Evolutionary conservation across 805 yeast species (phyloP).

Genomic region (Ogataea siamensis): DNA sequence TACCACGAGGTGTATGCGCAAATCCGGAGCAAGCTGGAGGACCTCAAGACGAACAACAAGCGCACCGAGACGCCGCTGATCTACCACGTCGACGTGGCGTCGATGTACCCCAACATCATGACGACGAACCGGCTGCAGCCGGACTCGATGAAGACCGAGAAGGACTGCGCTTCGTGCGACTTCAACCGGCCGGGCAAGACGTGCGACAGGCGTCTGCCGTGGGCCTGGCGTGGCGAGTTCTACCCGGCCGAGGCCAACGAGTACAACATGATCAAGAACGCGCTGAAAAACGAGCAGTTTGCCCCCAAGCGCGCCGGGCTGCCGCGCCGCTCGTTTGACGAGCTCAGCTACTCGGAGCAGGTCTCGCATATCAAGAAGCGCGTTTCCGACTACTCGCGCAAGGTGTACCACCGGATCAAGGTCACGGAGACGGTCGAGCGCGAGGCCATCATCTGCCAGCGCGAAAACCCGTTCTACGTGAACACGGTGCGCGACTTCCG

Average conservation of each 20-base stretch:
- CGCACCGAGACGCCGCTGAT: constrained; percentile 81
- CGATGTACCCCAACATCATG: constrained; percentile 99
- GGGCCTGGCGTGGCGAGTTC: constrained; percentile 99
- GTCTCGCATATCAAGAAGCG: constrained; percentile 72
- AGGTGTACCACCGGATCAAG: constrained; percentile 78
- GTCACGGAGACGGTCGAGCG: constrained; percentile 81
- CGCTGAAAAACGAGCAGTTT: constrained; percentile 75
- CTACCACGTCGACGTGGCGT: constrained; percentile 98
- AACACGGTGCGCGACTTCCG: constrained; percentile 92
- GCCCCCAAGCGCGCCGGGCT: constrained; percentile 58
- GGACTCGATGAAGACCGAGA: constrained; percentile 92
- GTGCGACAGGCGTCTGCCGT: constrained; percentile 86
- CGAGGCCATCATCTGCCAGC: constrained; percentile 92
- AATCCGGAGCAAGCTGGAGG: constrained; percentile 54
- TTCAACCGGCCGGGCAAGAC: constrained; percentile 92
- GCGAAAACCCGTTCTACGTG: constrained; percentile 96
- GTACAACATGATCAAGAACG: constrained; percentile 83
- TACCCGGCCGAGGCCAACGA: constrained; percentile 90
- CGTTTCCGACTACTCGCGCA: constrained; percentile 77
- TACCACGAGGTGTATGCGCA: constrained; percentile 68
- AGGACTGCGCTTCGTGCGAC: constrained; percentile 96
- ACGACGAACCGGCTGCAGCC: constrained; percentile 96
- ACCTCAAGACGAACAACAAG: constrained; percentile 57
- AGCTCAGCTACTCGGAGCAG: constrained; percentile 74
- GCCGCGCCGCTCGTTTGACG: constrained; percentile 67